Percentiles rank a stretch among this genome's conserved stretches.
Conservation (phyloP, 495 filamentous ascomycete species). For the Penicillium silybi region DNA sequence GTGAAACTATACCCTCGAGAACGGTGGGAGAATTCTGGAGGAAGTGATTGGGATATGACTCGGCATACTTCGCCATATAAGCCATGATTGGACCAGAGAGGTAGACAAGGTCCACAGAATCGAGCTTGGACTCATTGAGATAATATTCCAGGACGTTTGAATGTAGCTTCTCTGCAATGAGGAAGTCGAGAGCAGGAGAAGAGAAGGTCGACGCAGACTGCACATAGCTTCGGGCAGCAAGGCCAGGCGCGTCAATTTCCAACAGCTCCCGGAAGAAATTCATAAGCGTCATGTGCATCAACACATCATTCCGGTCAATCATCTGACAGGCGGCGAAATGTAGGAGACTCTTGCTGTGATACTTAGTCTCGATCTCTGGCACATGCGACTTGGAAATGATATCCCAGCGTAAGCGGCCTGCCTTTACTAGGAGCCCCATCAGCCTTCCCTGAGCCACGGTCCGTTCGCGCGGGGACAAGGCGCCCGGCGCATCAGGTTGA, state of each 20-base stretch:
- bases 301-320: constrained; percentile 67
- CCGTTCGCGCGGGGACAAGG: constrained; percentile 56
- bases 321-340: constrained; percentile 71
- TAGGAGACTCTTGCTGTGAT: constrained; percentile 57
- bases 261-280: constrained; percentile 71
- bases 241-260: constrained; percentile 39
- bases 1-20: constrained; percentile 42
- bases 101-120: constrained; percentile 49
- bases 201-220: constrained; percentile 41
- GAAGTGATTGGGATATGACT: constrained; percentile 52
- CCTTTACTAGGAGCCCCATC: constrained; percentile 63
- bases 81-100: constrained; percentile 51
- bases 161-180: constrained; percentile 51
- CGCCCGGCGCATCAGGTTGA: constrained; percentile 29
- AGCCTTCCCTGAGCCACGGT: constrained; percentile 76
- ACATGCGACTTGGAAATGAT: constrained; percentile 56
- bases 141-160: constrained; percentile 47
- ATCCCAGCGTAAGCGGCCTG: constrained; percentile 61
- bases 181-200: constrained; percentile 53
- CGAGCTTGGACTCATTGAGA: constrained; percentile 47
- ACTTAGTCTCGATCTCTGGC: constrained; percentile 55
- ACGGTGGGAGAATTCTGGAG: constrained; percentile 37
- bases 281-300: constrained; percentile 77
- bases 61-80: constrained; percentile 56
- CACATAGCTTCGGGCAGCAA: constrained; percentile 28